Evolutionary conservation across 2,329 filamentous ascomycete species (phyloP).

Genomic region (Dendryphion nanum): DNA sequence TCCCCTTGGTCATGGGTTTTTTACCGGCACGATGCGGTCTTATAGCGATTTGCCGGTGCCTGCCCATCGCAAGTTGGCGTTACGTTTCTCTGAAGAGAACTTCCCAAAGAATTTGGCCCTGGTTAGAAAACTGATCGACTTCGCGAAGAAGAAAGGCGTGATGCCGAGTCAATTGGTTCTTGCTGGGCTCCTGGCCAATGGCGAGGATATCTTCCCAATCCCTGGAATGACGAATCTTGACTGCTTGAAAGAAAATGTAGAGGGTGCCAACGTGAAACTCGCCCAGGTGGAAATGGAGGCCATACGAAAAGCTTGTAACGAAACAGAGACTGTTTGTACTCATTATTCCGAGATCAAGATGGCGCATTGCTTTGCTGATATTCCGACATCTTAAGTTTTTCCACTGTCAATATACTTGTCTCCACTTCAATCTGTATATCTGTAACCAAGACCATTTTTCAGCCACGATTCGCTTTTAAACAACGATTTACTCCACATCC

Average conservation of each 20-base stretch:
- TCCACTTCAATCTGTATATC: too few species aligned
- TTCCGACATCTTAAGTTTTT: too few species aligned
- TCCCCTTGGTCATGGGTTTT: constrained; percentile 37
- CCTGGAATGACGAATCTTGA: constrained; percentile 43
- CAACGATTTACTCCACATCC: too few species aligned
- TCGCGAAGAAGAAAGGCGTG: constrained; percentile 49
- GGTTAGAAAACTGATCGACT: constrained; percentile 25
- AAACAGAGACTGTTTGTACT: neutral
- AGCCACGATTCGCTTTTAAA: too few species aligned
- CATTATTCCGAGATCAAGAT: neutral
- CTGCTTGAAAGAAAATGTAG: constrained; percentile 32
- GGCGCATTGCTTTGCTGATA: neutral
- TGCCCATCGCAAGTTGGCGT: constrained; percentile 27
- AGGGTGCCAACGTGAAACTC: constrained; percentile 23
- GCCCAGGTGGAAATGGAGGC: constrained; percentile 25
- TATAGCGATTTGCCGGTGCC: constrained; percentile 45
- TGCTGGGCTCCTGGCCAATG: constrained; percentile 41
- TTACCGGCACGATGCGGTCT: constrained; percentile 23
- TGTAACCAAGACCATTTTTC: too few species aligned
- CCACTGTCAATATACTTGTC: too few species aligned
- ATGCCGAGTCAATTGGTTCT: constrained; percentile 59
- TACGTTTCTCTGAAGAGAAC: constrained; percentile 45
- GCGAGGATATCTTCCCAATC: constrained; percentile 50
- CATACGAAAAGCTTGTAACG: neutral
- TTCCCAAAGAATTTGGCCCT: constrained; percentile 38